Evolutionary conservation across 148 eudicot genomes (phyloP).

Genomic region (Vaccinium macrocarpon): DNA sequence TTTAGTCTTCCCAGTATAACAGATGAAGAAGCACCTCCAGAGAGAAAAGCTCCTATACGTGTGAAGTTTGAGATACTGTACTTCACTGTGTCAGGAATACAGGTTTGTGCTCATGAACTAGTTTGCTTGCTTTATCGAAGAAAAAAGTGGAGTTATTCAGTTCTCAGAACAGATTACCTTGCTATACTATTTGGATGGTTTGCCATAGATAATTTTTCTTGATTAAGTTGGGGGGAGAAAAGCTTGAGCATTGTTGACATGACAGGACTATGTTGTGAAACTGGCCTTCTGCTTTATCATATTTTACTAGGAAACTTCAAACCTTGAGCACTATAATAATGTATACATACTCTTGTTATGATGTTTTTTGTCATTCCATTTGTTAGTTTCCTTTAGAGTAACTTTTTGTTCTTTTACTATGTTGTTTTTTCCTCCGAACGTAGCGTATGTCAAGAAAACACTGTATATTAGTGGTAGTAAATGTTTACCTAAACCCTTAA

Average conservation of each 20-base stretch:
- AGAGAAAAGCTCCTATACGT: slow-evolving; percentile 83
- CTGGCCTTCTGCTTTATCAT: not conserved
- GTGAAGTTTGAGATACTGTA: slow-evolving; percentile 97
- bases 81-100: slow-evolving; percentile 96
- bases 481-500: not conserved
- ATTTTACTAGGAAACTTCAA: not conserved
- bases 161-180: not conserved
- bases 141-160: not conserved
- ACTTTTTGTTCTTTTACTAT: not conserved
- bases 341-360: not conserved
- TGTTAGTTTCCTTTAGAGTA: not conserved
- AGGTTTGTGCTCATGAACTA: slow-evolving; percentile 42
- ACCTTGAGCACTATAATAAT: too few species aligned
- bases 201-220: not conserved
- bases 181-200: not conserved
- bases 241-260: not conserved
- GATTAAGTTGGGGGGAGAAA: not conserved
- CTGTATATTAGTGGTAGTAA: not conserved
- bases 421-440: not conserved
- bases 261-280: not conserved
- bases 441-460: not conserved
- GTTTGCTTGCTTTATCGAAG: not conserved
- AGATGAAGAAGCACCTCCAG: slow-evolving; percentile 67
- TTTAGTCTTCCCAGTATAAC: slow-evolving; percentile 75
- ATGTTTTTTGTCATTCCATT: not conserved